Conservation (phyloP, 108 stramenopile species). For the Cyclostephanos invisitatus region DNA sequence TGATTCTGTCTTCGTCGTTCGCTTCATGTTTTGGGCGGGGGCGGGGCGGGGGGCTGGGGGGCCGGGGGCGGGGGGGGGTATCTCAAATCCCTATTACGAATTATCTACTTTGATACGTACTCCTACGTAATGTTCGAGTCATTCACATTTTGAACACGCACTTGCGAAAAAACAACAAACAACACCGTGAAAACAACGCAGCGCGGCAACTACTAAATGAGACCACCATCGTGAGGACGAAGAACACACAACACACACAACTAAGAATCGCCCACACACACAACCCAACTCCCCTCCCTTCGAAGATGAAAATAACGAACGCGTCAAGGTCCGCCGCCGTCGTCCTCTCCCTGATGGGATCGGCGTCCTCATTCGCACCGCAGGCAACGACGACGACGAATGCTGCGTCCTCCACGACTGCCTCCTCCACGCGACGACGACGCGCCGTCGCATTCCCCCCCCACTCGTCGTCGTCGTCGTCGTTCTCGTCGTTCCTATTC, state of each 20-base stretch:
- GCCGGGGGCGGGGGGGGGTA: no score
- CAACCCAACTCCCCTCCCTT: background rate
- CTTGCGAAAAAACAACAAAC: background rate
- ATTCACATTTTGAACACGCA: slow-evolving; percentile 7
- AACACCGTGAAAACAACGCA: background rate
- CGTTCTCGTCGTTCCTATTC: slow-evolving; percentile 10
- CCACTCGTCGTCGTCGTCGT: background rate
- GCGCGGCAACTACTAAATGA: background rate
- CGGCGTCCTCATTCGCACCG: slow-evolving; percentile 4
- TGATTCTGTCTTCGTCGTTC: no score
- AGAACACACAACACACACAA: no score
- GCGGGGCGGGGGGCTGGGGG: no score
- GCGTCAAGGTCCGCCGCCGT: slow-evolving; percentile 1
- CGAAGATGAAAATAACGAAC: slow-evolving; percentile 11
- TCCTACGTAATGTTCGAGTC: no score
- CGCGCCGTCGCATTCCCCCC: background rate
- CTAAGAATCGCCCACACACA: no score
- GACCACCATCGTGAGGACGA: no score
- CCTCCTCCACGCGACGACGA: background rate
- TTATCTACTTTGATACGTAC: no score
- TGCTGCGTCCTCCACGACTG: background rate
- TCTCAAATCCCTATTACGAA: no score
- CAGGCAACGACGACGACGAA: background rate
- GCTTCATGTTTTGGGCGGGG: no score
- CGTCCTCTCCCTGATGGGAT: background rate